phyloP scores from a whole-genome alignment of 2,329 filamentous ascomycete genomes.

The Elsinoe australis region DNA sequence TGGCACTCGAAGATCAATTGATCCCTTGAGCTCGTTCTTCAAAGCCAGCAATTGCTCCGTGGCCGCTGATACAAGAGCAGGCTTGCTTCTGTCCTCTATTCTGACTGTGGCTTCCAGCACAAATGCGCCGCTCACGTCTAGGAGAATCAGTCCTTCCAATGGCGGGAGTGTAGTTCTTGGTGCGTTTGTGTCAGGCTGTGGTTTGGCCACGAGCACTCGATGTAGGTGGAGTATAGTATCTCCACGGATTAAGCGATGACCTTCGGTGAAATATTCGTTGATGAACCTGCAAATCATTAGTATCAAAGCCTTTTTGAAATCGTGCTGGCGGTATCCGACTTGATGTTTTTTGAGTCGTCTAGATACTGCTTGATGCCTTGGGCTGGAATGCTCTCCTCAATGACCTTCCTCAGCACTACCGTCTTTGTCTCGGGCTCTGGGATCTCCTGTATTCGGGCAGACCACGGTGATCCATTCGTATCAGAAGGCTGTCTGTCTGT shows the following conservation, averaged over 20 bases:
- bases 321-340: background rate
- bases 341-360: slow-evolving; percentile 1
- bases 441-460: slow-evolving; percentile 16
- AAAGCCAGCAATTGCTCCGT: slow-evolving; percentile 49
- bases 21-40: slow-evolving; percentile 49
- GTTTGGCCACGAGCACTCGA: slow-evolving; percentile 42
- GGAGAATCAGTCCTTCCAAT: slow-evolving; percentile 39
- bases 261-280: slow-evolving; percentile 50
- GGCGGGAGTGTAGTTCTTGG: slow-evolving; percentile 36
- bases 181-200: slow-evolving; percentile 23
- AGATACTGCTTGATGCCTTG: background rate
- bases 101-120: slow-evolving; percentile 52
- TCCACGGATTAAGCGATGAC: slow-evolving; percentile 50
- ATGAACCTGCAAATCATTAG: slow-evolving; percentile 40
- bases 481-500: background rate
- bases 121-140: slow-evolving; percentile 52
- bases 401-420: slow-evolving; percentile 18
- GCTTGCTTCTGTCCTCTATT: slow-evolving; percentile 48
- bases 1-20: slow-evolving; percentile 49
- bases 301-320: no score
- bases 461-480: background rate
- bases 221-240: slow-evolving; percentile 52
- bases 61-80: slow-evolving; percentile 47
- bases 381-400: slow-evolving; percentile 3
- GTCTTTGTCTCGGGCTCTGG: slow-evolving; percentile 21